Percentiles rank a stretch among this genome's conserved stretches.
Conservation (phyloP, 306 rosid genomes). For the Vigna trinervia region DNA sequence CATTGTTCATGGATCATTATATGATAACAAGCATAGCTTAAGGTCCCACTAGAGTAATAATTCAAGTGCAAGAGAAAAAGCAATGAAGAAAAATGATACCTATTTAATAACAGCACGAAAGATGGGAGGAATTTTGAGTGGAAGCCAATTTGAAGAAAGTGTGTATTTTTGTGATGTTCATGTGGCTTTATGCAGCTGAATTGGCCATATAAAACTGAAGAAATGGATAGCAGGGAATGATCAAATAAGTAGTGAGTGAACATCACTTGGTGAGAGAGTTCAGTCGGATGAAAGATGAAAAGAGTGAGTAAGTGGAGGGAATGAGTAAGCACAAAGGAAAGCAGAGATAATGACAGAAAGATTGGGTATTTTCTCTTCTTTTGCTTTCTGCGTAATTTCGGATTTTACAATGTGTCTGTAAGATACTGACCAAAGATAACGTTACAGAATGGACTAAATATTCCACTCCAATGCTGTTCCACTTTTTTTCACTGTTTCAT, state of each 20-base stretch:
- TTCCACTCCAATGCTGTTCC: conserved; percentile 15
- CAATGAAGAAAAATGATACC: conserved; percentile 38
- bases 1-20: conserved; percentile 34
- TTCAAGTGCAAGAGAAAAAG: not conserved
- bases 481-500: conserved; percentile 7
- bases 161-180: not conserved
- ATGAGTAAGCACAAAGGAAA: conserved; percentile 63
- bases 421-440: conserved; percentile 17
- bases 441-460: not conserved
- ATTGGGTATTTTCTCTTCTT: conserved; percentile 39
- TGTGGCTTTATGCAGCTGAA: conserved; percentile 13
- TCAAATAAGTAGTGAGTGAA: conserved; percentile 47
- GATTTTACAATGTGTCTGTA: conserved; percentile 43
- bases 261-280: conserved; percentile 44
- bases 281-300: conserved; percentile 33
- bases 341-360: conserved; percentile 48
- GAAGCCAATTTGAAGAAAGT: not conserved
- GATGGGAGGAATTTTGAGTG: not conserved
- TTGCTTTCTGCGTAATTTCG: conserved; percentile 43
- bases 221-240: conserved; percentile 28
- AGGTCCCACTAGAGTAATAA: not conserved
- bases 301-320: conserved; percentile 44
- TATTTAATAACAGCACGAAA: conserved; percentile 35
- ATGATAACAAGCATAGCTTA: conserved; percentile 26
- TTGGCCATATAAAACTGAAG: conserved; percentile 1